Evolutionary conservation across 257 asterid species (phyloP), one percentile per base, ranked within the genome.

Genomic region (Solanum clarkiae): DNA sequence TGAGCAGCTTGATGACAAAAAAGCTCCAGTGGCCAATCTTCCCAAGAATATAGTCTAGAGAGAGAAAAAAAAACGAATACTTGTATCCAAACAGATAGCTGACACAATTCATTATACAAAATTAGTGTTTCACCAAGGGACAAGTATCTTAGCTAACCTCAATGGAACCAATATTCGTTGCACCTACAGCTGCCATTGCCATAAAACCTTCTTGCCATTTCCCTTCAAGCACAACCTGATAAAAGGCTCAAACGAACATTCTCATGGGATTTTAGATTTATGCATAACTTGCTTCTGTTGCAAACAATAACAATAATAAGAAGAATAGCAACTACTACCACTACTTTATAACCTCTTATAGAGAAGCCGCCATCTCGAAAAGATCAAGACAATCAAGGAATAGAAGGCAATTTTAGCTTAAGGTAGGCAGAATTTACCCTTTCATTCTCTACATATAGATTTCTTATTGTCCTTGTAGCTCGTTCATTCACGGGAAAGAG

Each of bases 151-250:
- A 26, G 2, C 79, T 29, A 62, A 95, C 98, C 99, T 96, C 97
- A 86, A 96, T 94, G 84, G 98, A 93, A 69, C 99, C 99, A 82
- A 96, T 94, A 86, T 93, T 96, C 82, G 99, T 94, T 18, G 99
- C 99, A 84, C 99, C 99, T 85, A 96, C 66, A 79, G 98, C 98
- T 85, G 98, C 99, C 95, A 96, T 91, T 90, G 98, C 98, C 94
- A 96, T 90, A 86, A 91, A 96, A 69, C 99, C 99, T 91, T 92
- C 97, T 88, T 87, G 84, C 98, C 98, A 96, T 68, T 60, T 94
- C 85, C 99, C 99, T 90, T 95, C 99, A 84, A 96, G 95, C 89
- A 96, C 99, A 86, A 96, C 97, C 98, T 95, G 88, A 82, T 86
- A 82, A 86, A 82, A 63, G 26, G 65, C 53, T 77, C 8, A 77